Conservation (phyloP, 2,329 filamentous ascomycete genomes). For the Penicillium capsulatum region DNA sequence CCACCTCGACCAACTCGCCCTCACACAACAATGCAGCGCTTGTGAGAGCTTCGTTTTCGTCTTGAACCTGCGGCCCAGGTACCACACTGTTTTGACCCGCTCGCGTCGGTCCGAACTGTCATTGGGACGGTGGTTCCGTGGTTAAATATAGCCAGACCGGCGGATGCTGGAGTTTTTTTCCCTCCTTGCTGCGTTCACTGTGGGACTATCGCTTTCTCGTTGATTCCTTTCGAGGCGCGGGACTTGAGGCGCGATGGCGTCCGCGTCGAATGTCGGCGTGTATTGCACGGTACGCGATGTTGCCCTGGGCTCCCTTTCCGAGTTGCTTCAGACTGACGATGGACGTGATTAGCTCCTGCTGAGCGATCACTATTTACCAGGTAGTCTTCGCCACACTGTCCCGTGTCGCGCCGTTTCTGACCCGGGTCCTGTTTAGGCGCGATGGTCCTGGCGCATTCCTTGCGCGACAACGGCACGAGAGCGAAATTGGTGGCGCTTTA, state of each 20-base stretch:
- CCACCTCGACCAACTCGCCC: conserved; percentile 6
- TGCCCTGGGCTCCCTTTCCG: conserved; percentile 5
- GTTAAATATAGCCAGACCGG: conserved; percentile 14
- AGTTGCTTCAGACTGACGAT: neutral
- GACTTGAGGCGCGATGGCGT: conserved; percentile 35
- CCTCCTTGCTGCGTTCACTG: too few relatives aligned
- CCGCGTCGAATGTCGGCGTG: conserved; percentile 50
- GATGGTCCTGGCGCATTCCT: conserved; percentile 86
- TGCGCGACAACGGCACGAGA: conserved; percentile 81
- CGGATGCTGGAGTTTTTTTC: conserved; percentile 1
- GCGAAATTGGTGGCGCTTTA: conserved; percentile 83
- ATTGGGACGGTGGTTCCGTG: conserved; percentile 3
- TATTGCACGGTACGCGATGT: conserved; percentile 59
- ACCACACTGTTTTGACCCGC: conserved; percentile 11
- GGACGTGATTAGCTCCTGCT: conserved; percentile 68
- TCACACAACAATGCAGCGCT: conserved; percentile 19
- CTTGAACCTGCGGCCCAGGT: conserved; percentile 20
- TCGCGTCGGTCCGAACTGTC: conserved; percentile 15
- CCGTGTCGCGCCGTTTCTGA: conserved; percentile 4
- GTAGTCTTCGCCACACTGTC: conserved; percentile 47
- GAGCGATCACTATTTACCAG: conserved; percentile 88
- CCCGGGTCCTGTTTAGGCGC: conserved; percentile 58
- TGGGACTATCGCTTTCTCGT: too few relatives aligned
- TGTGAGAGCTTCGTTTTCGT: conserved; percentile 21
- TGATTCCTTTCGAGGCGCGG: conserved; percentile 1